Percentiles rank a stretch among this genome's conserved stretches.
Evolutionary conservation across 2,329 filamentous ascomycete species (phyloP).

Genomic region (Alternaria consortialis): DNA sequence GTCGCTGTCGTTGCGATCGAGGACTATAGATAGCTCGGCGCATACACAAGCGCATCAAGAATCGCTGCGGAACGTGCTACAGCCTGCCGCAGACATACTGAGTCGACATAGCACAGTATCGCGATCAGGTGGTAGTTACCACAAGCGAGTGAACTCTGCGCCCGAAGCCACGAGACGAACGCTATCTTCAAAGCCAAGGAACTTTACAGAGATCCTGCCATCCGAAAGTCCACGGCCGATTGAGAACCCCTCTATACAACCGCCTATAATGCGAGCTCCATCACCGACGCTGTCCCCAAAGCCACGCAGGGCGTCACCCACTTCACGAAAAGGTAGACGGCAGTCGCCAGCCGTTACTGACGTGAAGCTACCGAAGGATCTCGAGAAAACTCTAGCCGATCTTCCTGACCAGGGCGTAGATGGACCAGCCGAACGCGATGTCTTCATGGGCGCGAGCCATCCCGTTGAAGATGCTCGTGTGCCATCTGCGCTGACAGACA

Average conservation of each 20-base stretch:
- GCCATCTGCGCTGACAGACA: constrained; percentile 36
- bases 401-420: constrained; percentile 18
- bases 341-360: constrained; percentile 13
- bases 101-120: constrained; percentile 40
- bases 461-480: constrained; percentile 29
- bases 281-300: constrained; percentile 30
- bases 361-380: constrained; percentile 17
- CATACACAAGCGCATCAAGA: constrained; percentile 44
- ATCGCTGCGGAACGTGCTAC: constrained; percentile 41
- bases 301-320: constrained; percentile 25
- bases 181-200: constrained; percentile 22
- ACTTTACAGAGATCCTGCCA: constrained; percentile 34
- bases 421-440: constrained; percentile 18
- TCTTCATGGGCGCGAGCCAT: constrained; percentile 24
- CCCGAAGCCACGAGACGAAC: constrained; percentile 35
- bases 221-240: constrained; percentile 29
- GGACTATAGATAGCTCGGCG: constrained; percentile 41
- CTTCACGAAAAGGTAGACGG: constrained; percentile 25
- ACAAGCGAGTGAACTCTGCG: constrained; percentile 48
- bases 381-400: constrained; percentile 36
- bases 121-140: constrained; percentile 26
- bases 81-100: constrained; percentile 47
- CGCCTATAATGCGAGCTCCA: constrained; percentile 21
- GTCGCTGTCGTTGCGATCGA: constrained; percentile 41
- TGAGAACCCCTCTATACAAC: constrained; percentile 13